phyloP scores from a whole-genome alignment of 176 grass and related monocot species.

The Eragrostis curvula region DNA sequence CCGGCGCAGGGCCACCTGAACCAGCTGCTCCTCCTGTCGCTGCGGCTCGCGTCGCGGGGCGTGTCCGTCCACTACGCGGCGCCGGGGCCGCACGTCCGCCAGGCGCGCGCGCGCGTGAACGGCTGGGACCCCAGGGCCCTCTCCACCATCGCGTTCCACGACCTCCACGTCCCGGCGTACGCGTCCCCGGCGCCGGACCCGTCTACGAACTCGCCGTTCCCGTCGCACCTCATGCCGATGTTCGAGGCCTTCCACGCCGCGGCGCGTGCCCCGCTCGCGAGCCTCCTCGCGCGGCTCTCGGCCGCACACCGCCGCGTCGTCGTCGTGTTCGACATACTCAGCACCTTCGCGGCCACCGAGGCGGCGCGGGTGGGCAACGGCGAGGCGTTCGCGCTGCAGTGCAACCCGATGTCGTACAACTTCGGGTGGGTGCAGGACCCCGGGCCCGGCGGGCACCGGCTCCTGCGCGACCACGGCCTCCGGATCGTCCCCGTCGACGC shows the following conservation, averaged over 20 bases:
- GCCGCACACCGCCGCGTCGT: conserved; percentile 38
- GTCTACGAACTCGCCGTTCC: conserved; percentile 34
- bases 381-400: conserved; percentile 48
- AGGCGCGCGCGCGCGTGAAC: conserved; percentile 45
- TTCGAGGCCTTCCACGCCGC: conserved; percentile 7
- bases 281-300: conserved; percentile 28
- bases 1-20: conserved; percentile 77
- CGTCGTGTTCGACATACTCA: conserved; percentile 43
- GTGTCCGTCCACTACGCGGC: conserved; percentile 67
- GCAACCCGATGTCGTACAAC: conserved; percentile 37
- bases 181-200: conserved; percentile 37
- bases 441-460: neutral
- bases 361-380: conserved; percentile 40
- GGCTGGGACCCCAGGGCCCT: conserved; percentile 28
- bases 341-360: conserved; percentile 21
- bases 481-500: conserved; percentile 9
- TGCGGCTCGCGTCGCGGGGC: conserved; percentile 45
- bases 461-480: conserved; percentile 26
- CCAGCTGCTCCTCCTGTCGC: conserved; percentile 63
- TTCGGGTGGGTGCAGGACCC: conserved; percentile 21
- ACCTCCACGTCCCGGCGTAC: conserved; percentile 43
- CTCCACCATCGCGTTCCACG: conserved; percentile 48
- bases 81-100: conserved; percentile 47
- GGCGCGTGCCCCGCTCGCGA: conserved; percentile 26
- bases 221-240: conserved; percentile 52